Conservation (phyloP, 2,329 filamentous ascomycete species). For the Phoma herbarum region DNA sequence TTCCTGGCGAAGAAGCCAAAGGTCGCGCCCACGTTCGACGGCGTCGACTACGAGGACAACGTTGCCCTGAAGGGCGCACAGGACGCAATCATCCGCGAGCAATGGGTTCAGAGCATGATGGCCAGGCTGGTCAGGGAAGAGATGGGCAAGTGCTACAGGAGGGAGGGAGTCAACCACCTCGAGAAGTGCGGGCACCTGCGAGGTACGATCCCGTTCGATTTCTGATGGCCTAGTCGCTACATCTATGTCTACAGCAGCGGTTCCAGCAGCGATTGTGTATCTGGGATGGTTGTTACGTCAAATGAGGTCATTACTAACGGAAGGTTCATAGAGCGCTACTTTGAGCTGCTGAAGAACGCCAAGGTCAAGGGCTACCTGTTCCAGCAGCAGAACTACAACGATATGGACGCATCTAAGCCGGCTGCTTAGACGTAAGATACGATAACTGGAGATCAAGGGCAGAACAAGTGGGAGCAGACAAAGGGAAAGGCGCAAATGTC, state of each 20-base stretch:
- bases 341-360: constrained; percentile 77
- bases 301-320: constrained; percentile 31
- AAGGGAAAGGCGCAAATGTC: constrained; percentile 11
- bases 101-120: constrained; percentile 93
- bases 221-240: background rate
- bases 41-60: constrained; percentile 86
- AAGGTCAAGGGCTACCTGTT: constrained; percentile 83
- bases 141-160: constrained; percentile 84
- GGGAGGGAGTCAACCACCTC: constrained; percentile 85
- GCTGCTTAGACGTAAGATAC: constrained; percentile 7
- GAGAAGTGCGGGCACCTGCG: constrained; percentile 84
- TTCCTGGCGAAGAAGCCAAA: constrained; percentile 86
- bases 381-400: constrained; percentile 78
- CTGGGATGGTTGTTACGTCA: background rate
- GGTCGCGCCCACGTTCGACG: constrained; percentile 83
- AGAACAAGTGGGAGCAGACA: constrained; percentile 2
- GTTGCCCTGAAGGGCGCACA: constrained; percentile 82
- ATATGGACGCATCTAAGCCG: constrained; percentile 21
- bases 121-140: constrained; percentile 82
- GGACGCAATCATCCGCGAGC: constrained; percentile 82
- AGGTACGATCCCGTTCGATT: constrained; percentile 65
- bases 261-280: background rate
- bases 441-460: background rate
- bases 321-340: constrained; percentile 71
- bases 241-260: background rate